Conservation (phyloP, 2,329 filamentous ascomycete genomes). For the Colletotrichum magnum region DNA sequence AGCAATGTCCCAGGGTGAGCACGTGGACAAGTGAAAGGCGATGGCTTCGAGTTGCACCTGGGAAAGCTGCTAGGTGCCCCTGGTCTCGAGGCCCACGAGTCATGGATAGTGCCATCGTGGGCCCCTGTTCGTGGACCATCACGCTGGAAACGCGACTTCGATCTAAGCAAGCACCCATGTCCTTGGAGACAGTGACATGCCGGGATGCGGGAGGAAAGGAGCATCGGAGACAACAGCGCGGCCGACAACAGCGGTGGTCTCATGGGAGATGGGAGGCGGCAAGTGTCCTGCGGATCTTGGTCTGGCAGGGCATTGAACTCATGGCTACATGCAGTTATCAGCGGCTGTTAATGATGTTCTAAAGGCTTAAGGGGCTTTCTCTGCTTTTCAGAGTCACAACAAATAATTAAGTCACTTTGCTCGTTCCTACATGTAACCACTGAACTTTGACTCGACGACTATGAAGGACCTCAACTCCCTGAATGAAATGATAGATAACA, state of each 20-base stretch:
- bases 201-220: not conserved
- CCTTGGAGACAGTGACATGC: not conserved
- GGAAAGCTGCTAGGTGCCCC: not conserved
- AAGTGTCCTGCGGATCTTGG: no score
- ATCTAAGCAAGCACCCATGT: not conserved
- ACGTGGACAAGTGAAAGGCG: constrained; percentile 27
- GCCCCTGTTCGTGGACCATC: not conserved
- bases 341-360: no score
- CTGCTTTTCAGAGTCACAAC: no score
- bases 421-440: no score
- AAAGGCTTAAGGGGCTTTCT: no score
- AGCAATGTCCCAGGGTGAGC: not conserved
- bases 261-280: no score
- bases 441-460: no score
- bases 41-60: constrained; percentile 9
- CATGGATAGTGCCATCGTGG: not conserved
- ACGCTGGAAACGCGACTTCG: not conserved
- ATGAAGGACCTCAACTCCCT: no score
- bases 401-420: no score
- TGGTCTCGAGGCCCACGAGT: not conserved
- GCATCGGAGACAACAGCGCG: not conserved
- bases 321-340: no score
- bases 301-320: not conserved
- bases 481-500: no score
- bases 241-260: not conserved